These are phyloP conservation scores for Ehretia macrophylla DNA, from an alignment of 257 asterid genomes.

Conservation along the genomic window DNA sequence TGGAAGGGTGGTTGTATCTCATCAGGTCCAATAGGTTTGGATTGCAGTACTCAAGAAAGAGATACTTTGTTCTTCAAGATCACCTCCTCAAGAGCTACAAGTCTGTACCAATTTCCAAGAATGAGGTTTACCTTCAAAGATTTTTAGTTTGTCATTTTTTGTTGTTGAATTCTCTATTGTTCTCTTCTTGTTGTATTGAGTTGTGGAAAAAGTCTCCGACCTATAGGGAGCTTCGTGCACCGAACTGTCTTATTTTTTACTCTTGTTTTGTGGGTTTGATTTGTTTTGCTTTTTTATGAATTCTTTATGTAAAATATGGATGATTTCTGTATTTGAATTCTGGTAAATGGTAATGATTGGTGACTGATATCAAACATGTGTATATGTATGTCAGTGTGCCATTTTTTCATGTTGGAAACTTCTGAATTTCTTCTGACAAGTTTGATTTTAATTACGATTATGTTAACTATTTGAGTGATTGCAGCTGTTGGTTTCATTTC, in stretches of 20 bases:
- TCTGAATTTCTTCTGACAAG: background rate
- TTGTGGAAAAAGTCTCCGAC: background rate
- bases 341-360: background rate
- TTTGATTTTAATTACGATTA: no score
- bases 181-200: background rate
- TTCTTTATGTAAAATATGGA: no score
- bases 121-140: conserved; percentile 39
- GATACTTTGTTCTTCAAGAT: conserved; percentile 91
- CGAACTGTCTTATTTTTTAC: no score
- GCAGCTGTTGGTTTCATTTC: background rate
- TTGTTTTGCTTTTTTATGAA: no score
- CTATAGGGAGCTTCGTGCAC: no score
- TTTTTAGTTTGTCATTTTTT: background rate
- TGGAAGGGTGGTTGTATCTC: conserved; percentile 95
- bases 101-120: conserved; percentile 57
- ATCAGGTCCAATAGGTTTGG: conserved; percentile 89
- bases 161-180: background rate
- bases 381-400: no score
- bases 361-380: background rate
- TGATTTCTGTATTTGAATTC: no score
- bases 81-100: conserved; percentile 79
- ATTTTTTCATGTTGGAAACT: no score
- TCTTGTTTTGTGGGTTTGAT: background rate
- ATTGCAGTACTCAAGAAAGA: conserved; percentile 76
- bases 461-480: no score